phyloP scores from a whole-genome alignment of 179 eudicot genomes.

The Vitellaria paradoxa region DNA sequence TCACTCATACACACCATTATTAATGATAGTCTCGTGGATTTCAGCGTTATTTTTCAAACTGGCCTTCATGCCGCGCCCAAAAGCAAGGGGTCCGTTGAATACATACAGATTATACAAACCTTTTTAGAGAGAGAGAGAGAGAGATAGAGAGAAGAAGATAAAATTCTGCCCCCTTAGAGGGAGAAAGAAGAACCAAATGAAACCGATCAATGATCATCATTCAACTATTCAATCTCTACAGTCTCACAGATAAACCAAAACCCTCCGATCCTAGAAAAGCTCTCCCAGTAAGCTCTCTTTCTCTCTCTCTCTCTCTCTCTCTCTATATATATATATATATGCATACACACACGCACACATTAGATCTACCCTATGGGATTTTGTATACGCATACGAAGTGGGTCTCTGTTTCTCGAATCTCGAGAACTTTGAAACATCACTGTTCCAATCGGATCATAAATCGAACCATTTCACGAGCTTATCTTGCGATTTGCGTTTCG shows the following conservation, averaged over 20 bases:
- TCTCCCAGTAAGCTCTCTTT: background rate
- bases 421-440: constrained; percentile 21
- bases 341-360: too few species aligned
- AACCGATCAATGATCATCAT: background rate
- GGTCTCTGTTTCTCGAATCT: constrained; percentile 25
- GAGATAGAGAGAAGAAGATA: constrained; percentile 1
- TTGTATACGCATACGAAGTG: background rate
- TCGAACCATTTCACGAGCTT: background rate
- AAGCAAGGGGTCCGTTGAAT: constrained; percentile 32
- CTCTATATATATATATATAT: background rate
- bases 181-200: background rate
- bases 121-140: constrained; percentile 17
- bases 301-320: constrained; percentile 7
- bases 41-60: constrained; percentile 49
- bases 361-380: too few species aligned
- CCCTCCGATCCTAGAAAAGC: too few species aligned
- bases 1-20: too few species aligned
- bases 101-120: background rate
- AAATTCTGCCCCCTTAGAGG: too few species aligned
- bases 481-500: background rate
- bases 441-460: constrained; percentile 11
- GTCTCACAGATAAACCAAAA: background rate
- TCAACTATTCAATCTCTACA: background rate
- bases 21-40: constrained; percentile 38
- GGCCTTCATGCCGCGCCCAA: constrained; percentile 46